Base-by-base conservation (phyloP, 2,329 filamentous ascomycete species). In the Talaromyces atroroseus region DNA sequence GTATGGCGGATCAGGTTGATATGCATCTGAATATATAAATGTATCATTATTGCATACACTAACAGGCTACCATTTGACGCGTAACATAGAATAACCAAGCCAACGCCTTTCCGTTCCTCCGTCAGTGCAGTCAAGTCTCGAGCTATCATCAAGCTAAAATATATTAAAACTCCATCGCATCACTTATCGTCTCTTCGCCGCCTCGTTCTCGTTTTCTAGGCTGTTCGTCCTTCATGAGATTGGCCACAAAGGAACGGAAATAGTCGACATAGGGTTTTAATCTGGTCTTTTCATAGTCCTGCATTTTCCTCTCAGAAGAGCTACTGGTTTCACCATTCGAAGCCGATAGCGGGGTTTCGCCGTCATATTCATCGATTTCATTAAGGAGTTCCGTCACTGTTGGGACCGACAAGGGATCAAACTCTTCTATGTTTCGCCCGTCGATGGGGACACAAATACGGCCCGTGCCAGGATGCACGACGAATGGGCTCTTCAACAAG, bases 201-300 rank as follows among this genome's bases (percentile, higher is more conserved):
- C 77, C 75, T 40, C 75, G 69, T 63, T 81, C 79, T 56, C 78
- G 71, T 66, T 82, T 82, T 8, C 74, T 71, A 26, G 67, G 71
- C 21, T 75, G 70, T 64, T 89, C 86, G 58, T 95, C 92, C 71
- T 87, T 92, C 71, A 96, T 80, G 55, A 99, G 71, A 0, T 77
- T 81, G 10, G 83, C 81, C 7, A 97, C 90, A 73, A 96, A 95
- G 0, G 80, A 81, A 63, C 88, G 82, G 73, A 99, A 97, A 63
- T 87, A 86, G 57, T 97, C 92, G 36, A 97, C 85, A 69, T 95
- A 97, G 8, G 91, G 90, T 76, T 88, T 95, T 67, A 99, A 73
- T 62, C 90, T 90, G 23, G 94, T 99, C 83, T 97, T 99, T 75
- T 99, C 92, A 86, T 92, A 97, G 68, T 99, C 94, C 63, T 87